A percentile compares a stretch with the other conserved stretches of the same genome.
Conservation (phyloP, 2,329 filamentous ascomycete species). For the Exserohilum turcica region DNA sequence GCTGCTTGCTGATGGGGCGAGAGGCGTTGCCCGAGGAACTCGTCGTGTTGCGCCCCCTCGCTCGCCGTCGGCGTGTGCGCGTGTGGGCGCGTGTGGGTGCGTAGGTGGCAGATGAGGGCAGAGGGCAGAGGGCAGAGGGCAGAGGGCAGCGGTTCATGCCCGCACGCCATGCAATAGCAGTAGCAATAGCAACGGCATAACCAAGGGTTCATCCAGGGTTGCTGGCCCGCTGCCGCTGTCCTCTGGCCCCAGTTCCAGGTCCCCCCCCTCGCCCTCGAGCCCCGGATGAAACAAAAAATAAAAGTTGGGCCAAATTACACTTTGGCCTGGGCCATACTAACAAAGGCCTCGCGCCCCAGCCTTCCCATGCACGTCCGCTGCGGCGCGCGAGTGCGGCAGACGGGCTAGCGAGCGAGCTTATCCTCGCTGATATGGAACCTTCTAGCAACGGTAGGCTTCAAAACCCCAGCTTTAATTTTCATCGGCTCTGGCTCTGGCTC, state of each 20-base stretch:
- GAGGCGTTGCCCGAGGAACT: conserved; percentile 4
- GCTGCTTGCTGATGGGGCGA: too few relatives aligned
- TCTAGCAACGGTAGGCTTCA: conserved; percentile 37
- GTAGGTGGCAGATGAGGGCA: too few relatives aligned
- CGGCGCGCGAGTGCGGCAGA: conserved; percentile 26
- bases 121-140: too few relatives aligned
- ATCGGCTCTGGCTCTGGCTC: conserved; percentile 31
- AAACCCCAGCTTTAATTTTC: conserved; percentile 32
- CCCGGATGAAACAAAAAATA: background rate
- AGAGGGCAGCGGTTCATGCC: too few relatives aligned
- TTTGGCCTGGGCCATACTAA: background rate
- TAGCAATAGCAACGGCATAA: too few relatives aligned
- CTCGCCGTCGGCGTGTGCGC: too few relatives aligned
- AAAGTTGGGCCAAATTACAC: background rate
- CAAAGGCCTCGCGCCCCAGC: conserved; percentile 23
- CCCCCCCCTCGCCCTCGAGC: too few relatives aligned
- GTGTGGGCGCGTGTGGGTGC: too few relatives aligned
- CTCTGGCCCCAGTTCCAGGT: too few relatives aligned
- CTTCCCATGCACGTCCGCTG: conserved; percentile 29
- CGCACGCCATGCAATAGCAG: too few relatives aligned
- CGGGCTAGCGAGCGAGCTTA: conserved; percentile 23
- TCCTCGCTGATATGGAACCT: conserved; percentile 35
- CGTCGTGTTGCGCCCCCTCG: background rate
- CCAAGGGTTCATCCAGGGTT: too few relatives aligned
- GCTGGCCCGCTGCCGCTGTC: too few relatives aligned